Evolutionary conservation across 2,329 filamentous ascomycete genomes (phyloP).

Genomic region (Neophaeococcomyces mojaviensis): DNA sequence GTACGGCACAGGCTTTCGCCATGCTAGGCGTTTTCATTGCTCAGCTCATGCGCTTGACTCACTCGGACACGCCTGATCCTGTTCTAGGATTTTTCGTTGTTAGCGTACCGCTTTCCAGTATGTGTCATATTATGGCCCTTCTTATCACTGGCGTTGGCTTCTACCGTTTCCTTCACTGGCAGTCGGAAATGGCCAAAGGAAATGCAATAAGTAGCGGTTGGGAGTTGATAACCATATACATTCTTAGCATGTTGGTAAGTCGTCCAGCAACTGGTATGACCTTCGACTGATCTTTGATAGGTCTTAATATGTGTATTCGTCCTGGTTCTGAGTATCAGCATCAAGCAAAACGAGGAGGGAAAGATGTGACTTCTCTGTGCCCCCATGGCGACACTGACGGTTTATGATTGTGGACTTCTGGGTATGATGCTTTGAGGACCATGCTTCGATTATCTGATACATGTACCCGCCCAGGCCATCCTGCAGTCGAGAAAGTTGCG

Average conservation of each 20-base stretch:
- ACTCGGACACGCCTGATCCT: constrained; percentile 12
- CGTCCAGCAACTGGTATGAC: background rate
- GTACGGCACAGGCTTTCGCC: constrained; percentile 19
- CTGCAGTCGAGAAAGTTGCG: no score
- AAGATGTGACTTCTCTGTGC: background rate
- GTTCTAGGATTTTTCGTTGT: constrained; percentile 20
- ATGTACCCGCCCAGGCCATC: no score
- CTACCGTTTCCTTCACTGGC: constrained; percentile 48
- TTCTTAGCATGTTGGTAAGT: constrained; percentile 16
- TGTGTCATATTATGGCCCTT: constrained; percentile 43
- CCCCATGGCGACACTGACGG: no score
- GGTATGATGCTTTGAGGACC: no score
- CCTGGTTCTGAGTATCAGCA: constrained; percentile 13
- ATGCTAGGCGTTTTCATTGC: constrained; percentile 18
- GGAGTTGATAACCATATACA: constrained; percentile 16
- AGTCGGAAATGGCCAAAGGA: constrained; percentile 40
- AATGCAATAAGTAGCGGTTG: constrained; percentile 18
- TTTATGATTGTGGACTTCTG: no score
- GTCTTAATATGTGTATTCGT: constrained; percentile 14
- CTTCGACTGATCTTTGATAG: constrained; percentile 11
- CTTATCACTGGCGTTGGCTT: constrained; percentile 42
- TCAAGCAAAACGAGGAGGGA: constrained; percentile 9
- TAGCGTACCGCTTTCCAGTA: constrained; percentile 26
- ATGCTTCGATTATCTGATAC: no score
- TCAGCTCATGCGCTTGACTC: constrained; percentile 17